Evolutionary conservation across 176 grass and related monocot genomes (phyloP).

Genomic region (Musa schizocarpa): DNA sequence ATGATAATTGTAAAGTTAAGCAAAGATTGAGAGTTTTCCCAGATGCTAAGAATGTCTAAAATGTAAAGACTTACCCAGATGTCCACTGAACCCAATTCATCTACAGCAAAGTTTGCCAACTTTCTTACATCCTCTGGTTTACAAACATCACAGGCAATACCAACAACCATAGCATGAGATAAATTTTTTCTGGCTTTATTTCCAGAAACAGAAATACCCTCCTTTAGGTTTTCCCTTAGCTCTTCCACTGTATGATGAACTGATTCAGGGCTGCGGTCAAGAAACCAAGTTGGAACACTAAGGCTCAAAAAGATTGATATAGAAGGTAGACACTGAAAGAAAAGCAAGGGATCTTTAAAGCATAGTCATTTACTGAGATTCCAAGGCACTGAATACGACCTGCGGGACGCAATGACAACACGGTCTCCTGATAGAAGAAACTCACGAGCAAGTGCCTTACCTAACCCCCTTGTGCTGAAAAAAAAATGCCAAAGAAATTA

Average conservation of each 20-base stretch:
- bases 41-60: not conserved
- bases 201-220: constrained; percentile 62
- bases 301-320: constrained; percentile 7
- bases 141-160: constrained; percentile 87
- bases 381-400: constrained; percentile 32
- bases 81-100: constrained; percentile 77
- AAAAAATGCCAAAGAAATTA: constrained; percentile 9
- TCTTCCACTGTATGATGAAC: constrained; percentile 74
- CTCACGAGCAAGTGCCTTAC: constrained; percentile 95
- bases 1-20: not conserved
- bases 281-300: constrained; percentile 11
- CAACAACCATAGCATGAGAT: constrained; percentile 73
- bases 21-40: not conserved
- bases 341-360: not conserved
- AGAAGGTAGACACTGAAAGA: not conserved
- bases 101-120: constrained; percentile 61
- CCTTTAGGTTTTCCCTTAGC: constrained; percentile 72
- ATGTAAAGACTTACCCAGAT: constrained; percentile 74
- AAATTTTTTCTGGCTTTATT: constrained; percentile 61
- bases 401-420: constrained; percentile 90
- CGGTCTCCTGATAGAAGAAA: constrained; percentile 97
- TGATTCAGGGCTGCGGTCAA: constrained; percentile 74
- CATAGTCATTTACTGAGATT: not conserved
- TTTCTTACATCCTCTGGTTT: constrained; percentile 86
- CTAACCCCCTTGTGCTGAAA: constrained; percentile 90